phyloP scores from a whole-genome alignment of 2,329 filamentous ascomycete species.

The Claviceps pusilla region DNA sequence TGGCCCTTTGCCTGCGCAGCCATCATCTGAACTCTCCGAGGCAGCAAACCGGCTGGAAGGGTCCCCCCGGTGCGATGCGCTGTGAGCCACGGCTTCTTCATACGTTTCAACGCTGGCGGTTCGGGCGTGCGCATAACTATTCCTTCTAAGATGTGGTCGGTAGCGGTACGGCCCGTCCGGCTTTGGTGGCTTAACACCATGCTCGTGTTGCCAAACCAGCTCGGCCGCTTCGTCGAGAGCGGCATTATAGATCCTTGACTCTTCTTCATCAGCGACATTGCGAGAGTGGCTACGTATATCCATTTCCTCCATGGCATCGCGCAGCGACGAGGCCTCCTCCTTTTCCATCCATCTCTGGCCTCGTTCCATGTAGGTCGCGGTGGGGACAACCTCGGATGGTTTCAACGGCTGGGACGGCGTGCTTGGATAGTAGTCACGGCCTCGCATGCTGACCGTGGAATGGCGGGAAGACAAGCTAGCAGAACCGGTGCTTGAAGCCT shows the following conservation, averaged over 20 bases:
- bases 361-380: constrained; percentile 55
- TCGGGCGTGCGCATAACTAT: constrained; percentile 55
- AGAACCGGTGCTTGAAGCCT: constrained; percentile 25
- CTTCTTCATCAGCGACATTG: constrained; percentile 32
- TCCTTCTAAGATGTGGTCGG: constrained; percentile 51
- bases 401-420: constrained; percentile 30
- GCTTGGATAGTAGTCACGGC: constrained; percentile 38
- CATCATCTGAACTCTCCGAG: constrained; percentile 38
- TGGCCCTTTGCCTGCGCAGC: constrained; percentile 21
- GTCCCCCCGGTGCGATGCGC: constrained; percentile 30
- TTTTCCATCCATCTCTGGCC: constrained; percentile 68
- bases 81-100: constrained; percentile 23
- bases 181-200: constrained; percentile 32
- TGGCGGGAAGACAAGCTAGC: constrained; percentile 36
- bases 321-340: constrained; percentile 56
- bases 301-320: constrained; percentile 60
- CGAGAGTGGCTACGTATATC: constrained; percentile 32
- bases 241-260: constrained; percentile 52
- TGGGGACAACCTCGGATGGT: constrained; percentile 48
- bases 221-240: constrained; percentile 66
- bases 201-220: constrained; percentile 61
- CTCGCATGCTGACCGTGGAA: constrained; percentile 28
- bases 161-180: constrained; percentile 52
- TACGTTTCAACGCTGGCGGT: constrained; percentile 42
- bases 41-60: constrained; percentile 28